These are phyloP conservation scores for Solanum lycopersicoides DNA, from an alignment of 257 asterid species.

Conservation along the genomic window DNA sequence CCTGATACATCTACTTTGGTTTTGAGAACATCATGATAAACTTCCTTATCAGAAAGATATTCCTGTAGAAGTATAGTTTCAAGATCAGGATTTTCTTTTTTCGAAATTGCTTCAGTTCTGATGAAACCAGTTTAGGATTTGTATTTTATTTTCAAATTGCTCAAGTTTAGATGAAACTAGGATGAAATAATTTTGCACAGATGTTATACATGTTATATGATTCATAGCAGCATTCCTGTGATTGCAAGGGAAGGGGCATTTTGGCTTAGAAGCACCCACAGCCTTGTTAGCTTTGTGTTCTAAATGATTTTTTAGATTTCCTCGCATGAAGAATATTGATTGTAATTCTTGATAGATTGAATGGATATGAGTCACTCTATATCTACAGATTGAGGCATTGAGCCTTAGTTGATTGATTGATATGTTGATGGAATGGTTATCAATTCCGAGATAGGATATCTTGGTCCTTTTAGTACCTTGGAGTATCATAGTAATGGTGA, in stretches of 20 bases:
- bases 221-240: background rate
- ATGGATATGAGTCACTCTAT: background rate
- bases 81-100: background rate
- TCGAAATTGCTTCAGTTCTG: background rate
- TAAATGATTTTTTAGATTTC: background rate
- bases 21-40: background rate
- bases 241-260: background rate
- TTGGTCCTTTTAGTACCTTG: background rate
- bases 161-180: background rate
- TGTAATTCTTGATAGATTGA: background rate
- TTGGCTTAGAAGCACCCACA: background rate
- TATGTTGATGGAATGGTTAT: background rate
- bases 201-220: background rate
- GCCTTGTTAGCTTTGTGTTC: background rate
- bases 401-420: background rate
- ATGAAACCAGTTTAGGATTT: background rate
- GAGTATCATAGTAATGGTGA: background rate
- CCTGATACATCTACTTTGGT: background rate
- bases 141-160: background rate
- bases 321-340: background rate
- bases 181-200: background rate
- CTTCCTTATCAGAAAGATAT: background rate
- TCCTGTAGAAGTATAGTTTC: background rate
- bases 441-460: background rate
- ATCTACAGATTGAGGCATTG: background rate